A percentile compares a stretch with the other conserved stretches of the same genome.
phyloP scores from a whole-genome alignment of 306 rosid species.

The Trifolium subterraneum region DNA sequence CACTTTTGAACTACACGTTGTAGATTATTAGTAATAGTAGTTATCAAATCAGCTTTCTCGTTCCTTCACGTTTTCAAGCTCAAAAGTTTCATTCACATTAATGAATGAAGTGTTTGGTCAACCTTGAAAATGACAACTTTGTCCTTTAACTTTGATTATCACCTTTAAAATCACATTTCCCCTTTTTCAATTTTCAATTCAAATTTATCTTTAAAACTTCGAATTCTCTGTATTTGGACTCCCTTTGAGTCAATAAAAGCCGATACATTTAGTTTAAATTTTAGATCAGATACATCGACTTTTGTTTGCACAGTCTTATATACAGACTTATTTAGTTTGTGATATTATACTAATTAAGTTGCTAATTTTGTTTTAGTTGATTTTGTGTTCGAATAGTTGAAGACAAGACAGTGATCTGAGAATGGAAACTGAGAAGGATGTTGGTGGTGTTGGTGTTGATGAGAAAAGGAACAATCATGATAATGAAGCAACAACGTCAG shows the following conservation, averaged over 20 bases:
- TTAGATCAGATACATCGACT: no score
- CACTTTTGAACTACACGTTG: neutral
- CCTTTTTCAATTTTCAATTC: neutral
- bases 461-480: slow-evolving; percentile 14
- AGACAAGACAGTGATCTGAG: slow-evolving; percentile 30
- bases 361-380: neutral
- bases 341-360: neutral
- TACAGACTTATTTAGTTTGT: neutral
- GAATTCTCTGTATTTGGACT: neutral
- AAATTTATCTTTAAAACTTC: neutral
- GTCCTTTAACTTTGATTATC: slow-evolving; percentile 24
- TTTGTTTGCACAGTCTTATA: no score
- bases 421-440: slow-evolving; percentile 41
- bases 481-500: slow-evolving; percentile 47
- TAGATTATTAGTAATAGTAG: neutral
- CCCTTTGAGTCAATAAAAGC: no score
- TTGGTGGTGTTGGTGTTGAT: slow-evolving; percentile 2
- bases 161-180: neutral
- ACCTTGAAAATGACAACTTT: slow-evolving; percentile 19
- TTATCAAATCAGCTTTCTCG: slow-evolving; percentile 18
- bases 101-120: neutral
- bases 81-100: neutral
- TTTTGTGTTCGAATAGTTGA: slow-evolving; percentile 35
- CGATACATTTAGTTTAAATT: no score
- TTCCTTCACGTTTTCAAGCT: slow-evolving; percentile 39